Conservation (phyloP, 2,329 filamentous ascomycete species). For the Botrytis elliptica region DNA sequence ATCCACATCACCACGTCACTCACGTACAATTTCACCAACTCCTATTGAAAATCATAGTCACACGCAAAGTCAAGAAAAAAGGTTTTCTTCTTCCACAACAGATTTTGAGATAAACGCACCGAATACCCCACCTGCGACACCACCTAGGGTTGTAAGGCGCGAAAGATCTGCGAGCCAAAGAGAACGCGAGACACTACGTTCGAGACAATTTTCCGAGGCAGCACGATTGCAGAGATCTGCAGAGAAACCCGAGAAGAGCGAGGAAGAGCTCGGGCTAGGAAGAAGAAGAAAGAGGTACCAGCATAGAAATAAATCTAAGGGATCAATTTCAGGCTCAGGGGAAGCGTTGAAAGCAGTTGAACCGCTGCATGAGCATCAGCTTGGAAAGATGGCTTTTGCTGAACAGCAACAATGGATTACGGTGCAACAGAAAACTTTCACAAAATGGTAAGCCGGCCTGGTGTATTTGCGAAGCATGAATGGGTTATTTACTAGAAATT, state of each 20-base stretch:
- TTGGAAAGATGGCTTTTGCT: slow-evolving; percentile 59
- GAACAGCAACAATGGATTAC: slow-evolving; percentile 68
- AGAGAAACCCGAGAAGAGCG: not conserved
- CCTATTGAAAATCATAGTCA: slow-evolving; percentile 14
- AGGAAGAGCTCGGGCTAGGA: slow-evolving; percentile 9
- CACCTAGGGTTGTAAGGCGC: slow-evolving; percentile 14
- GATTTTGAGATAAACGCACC: slow-evolving; percentile 18
- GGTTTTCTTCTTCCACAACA: slow-evolving; percentile 19
- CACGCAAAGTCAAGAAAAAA: slow-evolving; percentile 13
- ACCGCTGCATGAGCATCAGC: slow-evolving; percentile 37
- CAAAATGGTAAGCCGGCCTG: slow-evolving; percentile 70
- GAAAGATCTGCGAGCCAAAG: slow-evolving; percentile 22
- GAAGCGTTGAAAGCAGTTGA: slow-evolving; percentile 37
- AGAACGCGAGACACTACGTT: slow-evolving; percentile 19
- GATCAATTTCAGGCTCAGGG: slow-evolving; percentile 20
- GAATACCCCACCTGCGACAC: slow-evolving; percentile 21
- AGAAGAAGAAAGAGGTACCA: slow-evolving; percentile 20
- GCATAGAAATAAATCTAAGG: slow-evolving; percentile 19
- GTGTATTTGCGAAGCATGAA: slow-evolving; percentile 14
- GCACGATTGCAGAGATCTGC: slow-evolving; percentile 20
- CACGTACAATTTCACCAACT: slow-evolving; percentile 16
- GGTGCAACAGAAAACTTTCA: slow-evolving; percentile 98
- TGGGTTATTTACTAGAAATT: slow-evolving; percentile 20
- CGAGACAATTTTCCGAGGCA: slow-evolving; percentile 22
- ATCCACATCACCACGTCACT: slow-evolving; percentile 22